Evolutionary conservation across 108 stramenopile genomes (phyloP), one percentile per base, ranked within the genome.

Genomic region (Cyclostephanos tholiformis): DNA sequence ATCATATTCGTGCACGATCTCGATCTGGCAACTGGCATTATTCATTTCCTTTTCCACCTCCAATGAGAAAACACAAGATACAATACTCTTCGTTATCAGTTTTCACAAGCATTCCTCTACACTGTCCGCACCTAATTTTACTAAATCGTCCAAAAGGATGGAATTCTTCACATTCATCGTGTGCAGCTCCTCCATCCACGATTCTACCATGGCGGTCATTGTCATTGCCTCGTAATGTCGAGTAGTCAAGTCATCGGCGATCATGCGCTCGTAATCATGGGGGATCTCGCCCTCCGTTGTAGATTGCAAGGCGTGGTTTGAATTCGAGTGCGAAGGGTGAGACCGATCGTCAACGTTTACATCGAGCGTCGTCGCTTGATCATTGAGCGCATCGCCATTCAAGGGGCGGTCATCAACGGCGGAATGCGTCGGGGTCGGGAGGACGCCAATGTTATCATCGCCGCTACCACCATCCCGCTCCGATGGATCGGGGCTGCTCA

Each of bases 101-200:
- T 14, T 46, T 16, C 13, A 46, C 16, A 4, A 46, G 12, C 16
- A 16, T 46, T 14, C 44, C 14, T 16, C 44, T 46, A 46, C 44
- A 2, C 16, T 41, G 70, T 70, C 77, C 19, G 79, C 79, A 6
- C 79, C 79, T 17, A 71, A 64, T 48, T 49, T 69, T 12, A 80
- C 79, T 69, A 80, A 70, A 66, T 80, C 73, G 60, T 80, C 79
- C 57, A 74, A 61, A 26, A 74, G 69, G 50, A 80, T 74, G n/a
- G 79, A 52, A 70, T 80, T 80, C 39, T 80, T 69, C 10, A 80
- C 79, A 44, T 52, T 69, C 79, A 80, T 74, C 73, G 74, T 74
- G 46, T 69, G 49, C 3, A 80, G 49, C 58, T 80, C 79, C 20
- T 74, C 79, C 25, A 49, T 52, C 79, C 79, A 80, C 14, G 63